These are phyloP conservation scores for Hypoxylon sp. DNA, from an alignment of 2,329 filamentous ascomycete species.

Conservation along the genomic window DNA sequence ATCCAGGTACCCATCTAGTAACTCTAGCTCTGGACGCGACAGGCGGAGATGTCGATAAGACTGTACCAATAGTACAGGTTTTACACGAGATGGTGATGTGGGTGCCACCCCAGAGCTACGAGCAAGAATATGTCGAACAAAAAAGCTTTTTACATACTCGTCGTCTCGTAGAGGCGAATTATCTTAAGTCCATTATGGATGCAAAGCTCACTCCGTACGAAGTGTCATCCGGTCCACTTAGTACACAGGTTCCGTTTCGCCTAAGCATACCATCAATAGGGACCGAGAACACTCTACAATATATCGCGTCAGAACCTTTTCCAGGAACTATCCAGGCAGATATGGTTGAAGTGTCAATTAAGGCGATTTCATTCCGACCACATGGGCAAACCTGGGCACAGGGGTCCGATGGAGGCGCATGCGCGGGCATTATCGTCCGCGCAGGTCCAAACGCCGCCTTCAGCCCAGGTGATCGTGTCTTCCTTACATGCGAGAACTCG, in stretches of 20 bases:
- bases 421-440: too few species aligned
- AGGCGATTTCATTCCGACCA: too few species aligned
- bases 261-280: not conserved
- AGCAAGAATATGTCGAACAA: conserved; percentile 38
- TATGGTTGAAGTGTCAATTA: too few species aligned
- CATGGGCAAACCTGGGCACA: too few species aligned
- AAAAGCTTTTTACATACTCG: conserved; percentile 28
- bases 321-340: too few species aligned
- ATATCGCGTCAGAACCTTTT: too few species aligned
- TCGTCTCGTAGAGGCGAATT: conserved; percentile 28
- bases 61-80: not conserved
- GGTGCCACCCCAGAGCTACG: conserved; percentile 19
- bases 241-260: not conserved
- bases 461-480: too few species aligned
- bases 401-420: too few species aligned
- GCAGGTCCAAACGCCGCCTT: too few species aligned
- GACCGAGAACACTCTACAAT: too few species aligned
- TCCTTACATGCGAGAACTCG: too few species aligned
- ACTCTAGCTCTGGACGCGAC: conserved; percentile 23
- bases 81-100: not conserved
- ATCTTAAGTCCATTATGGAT: conserved; percentile 15
- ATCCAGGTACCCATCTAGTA: conserved; percentile 26
- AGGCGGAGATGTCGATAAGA: not conserved
- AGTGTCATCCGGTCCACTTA: not conserved
- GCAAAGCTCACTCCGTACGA: conserved; percentile 10